Evolutionary conservation across 805 yeast species (phyloP).

Genomic region (Candida ovalis): DNA sequence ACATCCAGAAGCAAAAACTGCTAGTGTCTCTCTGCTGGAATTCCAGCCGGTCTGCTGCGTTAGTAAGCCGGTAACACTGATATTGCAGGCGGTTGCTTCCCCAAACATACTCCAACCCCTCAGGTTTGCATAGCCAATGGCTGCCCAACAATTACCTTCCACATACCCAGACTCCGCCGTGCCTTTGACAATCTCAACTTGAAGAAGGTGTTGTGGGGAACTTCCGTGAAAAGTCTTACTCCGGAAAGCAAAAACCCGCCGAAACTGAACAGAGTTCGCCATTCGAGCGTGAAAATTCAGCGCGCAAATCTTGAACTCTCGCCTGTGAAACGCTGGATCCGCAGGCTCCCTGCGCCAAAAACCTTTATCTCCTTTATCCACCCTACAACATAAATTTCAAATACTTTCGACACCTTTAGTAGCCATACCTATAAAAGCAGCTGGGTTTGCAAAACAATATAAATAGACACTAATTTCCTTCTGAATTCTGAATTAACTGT

Average conservation of each 20-base stretch:
- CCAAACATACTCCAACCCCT: background rate
- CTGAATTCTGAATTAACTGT: background rate
- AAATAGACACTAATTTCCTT: constrained; percentile 1
- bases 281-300: background rate
- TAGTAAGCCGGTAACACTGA: background rate
- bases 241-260: background rate
- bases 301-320: background rate
- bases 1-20: too few relatives aligned
- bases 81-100: background rate
- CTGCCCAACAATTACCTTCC: background rate
- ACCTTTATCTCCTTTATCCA: background rate
- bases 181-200: background rate
- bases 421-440: background rate
- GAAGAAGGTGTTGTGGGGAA: background rate
- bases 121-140: background rate
- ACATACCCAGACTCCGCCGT: background rate
- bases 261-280: background rate
- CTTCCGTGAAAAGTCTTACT: background rate
- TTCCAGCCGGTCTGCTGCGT: background rate
- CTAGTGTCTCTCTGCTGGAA: too few relatives aligned
- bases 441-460: background rate
- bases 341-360: background rate
- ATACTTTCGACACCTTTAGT: background rate
- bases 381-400: background rate
- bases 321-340: background rate